Conservation (phyloP, 2,329 filamentous ascomycete genomes). For the Fusarium sp. region DNA sequence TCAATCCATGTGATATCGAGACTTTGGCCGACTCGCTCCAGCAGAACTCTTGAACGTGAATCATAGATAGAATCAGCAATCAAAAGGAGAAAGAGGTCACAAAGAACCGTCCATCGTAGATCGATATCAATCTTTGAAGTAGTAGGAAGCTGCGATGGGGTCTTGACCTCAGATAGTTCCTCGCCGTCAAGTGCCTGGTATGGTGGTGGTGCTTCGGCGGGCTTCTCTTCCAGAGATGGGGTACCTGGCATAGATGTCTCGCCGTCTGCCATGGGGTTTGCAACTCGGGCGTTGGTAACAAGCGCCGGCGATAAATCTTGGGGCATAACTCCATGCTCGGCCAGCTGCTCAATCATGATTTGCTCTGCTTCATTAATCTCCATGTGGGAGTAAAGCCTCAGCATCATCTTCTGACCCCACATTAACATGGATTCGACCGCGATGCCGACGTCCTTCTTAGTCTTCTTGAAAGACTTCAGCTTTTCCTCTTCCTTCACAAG, state of each 20-base stretch:
- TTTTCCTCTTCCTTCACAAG: slow-evolving; percentile 77
- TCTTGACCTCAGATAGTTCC: slow-evolving; percentile 81
- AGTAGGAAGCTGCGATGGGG: slow-evolving; percentile 82
- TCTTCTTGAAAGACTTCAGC: slow-evolving; percentile 70
- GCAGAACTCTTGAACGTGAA: slow-evolving; percentile 81
- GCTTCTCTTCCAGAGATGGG: slow-evolving; percentile 55
- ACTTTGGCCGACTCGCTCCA: slow-evolving; percentile 84
- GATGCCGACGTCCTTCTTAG: slow-evolving; percentile 77
- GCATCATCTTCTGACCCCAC: slow-evolving; percentile 99
- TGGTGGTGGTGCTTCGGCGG: slow-evolving; percentile 65
- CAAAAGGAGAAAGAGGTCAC: slow-evolving; percentile 93
- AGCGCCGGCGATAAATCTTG: slow-evolving; percentile 84
- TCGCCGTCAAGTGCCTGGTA: slow-evolving; percentile 73
- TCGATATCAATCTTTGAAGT: slow-evolving; percentile 93
- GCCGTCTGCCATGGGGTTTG: slow-evolving; percentile 83
- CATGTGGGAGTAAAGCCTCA: slow-evolving; percentile 94
- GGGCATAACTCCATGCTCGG: slow-evolving; percentile 89
- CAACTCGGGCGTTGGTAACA: slow-evolving; percentile 91
- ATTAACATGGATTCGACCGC: slow-evolving; percentile 85
- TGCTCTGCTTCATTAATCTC: slow-evolving; percentile 92
- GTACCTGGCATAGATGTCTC: slow-evolving; percentile 35
- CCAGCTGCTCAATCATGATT: slow-evolving; percentile 98
- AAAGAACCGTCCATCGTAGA: slow-evolving; percentile 94
- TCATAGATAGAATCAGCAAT: slow-evolving; percentile 97
- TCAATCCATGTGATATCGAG: slow-evolving; percentile 90